Evolutionary conservation across 441 rosid genomes (phyloP).

Genomic region (Gossypium gossypioides): DNA sequence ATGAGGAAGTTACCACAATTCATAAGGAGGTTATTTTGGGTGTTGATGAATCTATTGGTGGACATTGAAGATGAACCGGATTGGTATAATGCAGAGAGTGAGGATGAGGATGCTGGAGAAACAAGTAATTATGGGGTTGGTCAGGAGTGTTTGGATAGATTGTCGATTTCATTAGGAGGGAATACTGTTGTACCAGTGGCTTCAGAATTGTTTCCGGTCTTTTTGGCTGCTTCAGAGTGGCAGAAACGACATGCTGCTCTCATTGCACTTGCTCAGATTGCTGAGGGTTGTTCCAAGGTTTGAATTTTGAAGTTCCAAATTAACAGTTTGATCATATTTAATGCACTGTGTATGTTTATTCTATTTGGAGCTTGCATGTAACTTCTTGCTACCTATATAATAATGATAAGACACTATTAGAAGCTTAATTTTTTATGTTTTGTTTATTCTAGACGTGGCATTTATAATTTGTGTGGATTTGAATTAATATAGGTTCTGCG

Average conservation of each 20-base stretch:
- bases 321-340: not conserved
- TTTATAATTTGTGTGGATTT: not conserved
- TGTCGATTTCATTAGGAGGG: constrained; percentile 35
- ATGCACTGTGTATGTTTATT: not conserved
- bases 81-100: constrained; percentile 35
- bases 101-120: constrained; percentile 42
- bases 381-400: not conserved
- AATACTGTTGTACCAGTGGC: constrained; percentile 32
- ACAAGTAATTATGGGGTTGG: constrained; percentile 42
- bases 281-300: constrained; percentile 43
- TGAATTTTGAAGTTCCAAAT: not conserved
- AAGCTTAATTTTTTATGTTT: not conserved
- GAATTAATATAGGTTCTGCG: not conserved
- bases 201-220: constrained; percentile 25
- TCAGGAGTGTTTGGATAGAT: constrained; percentile 43
- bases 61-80: constrained; percentile 41
- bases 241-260: constrained; percentile 40
- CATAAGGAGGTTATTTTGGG: constrained; percentile 25
- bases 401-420: not conserved
- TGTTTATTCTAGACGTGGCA: not conserved
- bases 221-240: constrained; percentile 39
- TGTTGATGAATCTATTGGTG: constrained; percentile 33
- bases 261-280: constrained; percentile 36
- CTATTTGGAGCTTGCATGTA: not conserved
- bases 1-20: constrained; percentile 34